Evolutionary conservation across 495 filamentous ascomycete species (phyloP), one percentile per base, ranked within the genome.

Genomic region (Cercophora sp.): DNA sequence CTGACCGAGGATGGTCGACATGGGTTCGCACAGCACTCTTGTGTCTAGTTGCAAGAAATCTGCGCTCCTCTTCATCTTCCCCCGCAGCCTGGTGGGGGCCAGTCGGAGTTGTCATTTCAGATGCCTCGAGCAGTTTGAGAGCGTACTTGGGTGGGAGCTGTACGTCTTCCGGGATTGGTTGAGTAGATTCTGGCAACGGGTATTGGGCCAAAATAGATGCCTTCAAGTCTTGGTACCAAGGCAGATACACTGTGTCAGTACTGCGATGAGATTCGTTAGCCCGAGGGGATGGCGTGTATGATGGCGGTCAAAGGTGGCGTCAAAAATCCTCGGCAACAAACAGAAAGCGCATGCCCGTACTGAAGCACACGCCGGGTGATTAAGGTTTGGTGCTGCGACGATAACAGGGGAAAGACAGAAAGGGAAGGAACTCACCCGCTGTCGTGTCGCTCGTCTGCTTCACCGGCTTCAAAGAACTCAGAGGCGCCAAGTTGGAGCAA

Each of bases 391-490:
- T n/a, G n/a, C n/a, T n/a, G n/a, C n/a, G n/a, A n/a, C n/a, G n/a
- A n/a, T n/a, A n/a, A n/a, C n/a, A n/a, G n/a, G n/a, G 2, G n/a
- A 41, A 16, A 41, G 11, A 3, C 2, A 32, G 4, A 16, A 36
- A 44, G 20, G 46, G 39, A 13, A 18, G 26, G 10, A 22, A 48
- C 82, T 63, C 66, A 94, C 87, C 93, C 93, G 76, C 96, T 90
- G 31, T 85, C 79, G 79, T 96, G 88, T 60, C 91, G 87, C 55
- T 96, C 90, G 65, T 99, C 94, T 32, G 84, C 89, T 65, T 97
- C 93, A 2, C 88, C 92, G 35, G 84, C 75, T 19, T 81, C 80
- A 58, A 85, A 86, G 54, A 91, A 78, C 51, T 92, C 85, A 36
- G 78, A 76, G 4, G 88, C 94, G 1, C 93, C 91, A 5, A 99